Percentiles rank a stretch among this genome's conserved stretches.
phyloP scores from a whole-genome alignment of 2,329 filamentous ascomycete species.

The Colletotrichum sp. region DNA sequence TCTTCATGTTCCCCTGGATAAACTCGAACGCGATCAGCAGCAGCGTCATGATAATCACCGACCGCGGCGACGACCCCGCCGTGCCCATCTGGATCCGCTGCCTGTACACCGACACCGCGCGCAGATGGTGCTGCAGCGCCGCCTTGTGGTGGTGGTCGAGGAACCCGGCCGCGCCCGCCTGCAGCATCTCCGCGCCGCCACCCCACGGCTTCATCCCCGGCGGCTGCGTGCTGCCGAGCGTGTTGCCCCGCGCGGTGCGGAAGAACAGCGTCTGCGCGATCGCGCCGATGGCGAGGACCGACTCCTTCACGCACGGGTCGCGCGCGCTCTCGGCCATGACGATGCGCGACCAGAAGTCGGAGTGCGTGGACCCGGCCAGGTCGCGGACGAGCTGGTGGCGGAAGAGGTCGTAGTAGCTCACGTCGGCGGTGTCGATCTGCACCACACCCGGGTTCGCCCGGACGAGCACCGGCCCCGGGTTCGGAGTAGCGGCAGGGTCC shows the following conservation, averaged over 20 bases:
- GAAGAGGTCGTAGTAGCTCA: slow-evolving; percentile 25
- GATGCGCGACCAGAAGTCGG: slow-evolving; percentile 26
- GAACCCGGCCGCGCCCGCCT: background rate
- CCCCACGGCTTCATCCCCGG: background rate
- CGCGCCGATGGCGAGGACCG: slow-evolving; percentile 25
- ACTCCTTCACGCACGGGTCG: slow-evolving; percentile 23
- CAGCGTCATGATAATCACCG: slow-evolving; percentile 22
- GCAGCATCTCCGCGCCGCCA: background rate
- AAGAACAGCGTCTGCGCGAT: slow-evolving; percentile 22
- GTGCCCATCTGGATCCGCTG: slow-evolving; percentile 2
- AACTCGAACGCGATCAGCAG: slow-evolving; percentile 24
- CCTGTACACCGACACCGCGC: slow-evolving; percentile 19
- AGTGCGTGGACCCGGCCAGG: slow-evolving; percentile 22
- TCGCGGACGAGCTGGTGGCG: slow-evolving; percentile 23
- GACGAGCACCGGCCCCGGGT: background rate
- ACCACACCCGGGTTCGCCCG: background rate
- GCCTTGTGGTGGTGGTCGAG: slow-evolving; percentile 10
- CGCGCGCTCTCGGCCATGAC: slow-evolving; percentile 23
- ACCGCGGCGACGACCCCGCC: slow-evolving; percentile 1
- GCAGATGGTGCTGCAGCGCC: slow-evolving; percentile 18
- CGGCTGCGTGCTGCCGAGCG: background rate
- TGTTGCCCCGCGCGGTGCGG: background rate
- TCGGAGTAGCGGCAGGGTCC: background rate
- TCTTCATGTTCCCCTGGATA: slow-evolving; percentile 21
- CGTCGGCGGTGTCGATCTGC: slow-evolving; percentile 4